phyloP scores from a whole-genome alignment of 2,329 filamentous ascomycete species.

The Phaeosphaeriaceae sp. region DNA sequence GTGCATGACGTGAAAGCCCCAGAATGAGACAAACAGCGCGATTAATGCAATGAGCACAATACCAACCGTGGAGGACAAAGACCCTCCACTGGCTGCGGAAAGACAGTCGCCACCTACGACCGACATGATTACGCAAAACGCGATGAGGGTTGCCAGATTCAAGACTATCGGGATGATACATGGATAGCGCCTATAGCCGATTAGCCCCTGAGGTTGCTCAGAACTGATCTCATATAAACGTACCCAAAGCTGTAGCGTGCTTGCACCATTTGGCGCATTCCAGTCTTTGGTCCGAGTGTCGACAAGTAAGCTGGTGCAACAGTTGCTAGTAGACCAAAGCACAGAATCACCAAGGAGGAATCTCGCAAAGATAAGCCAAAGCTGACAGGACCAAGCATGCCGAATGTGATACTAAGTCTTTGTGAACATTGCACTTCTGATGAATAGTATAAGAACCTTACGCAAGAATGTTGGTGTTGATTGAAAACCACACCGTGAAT shows the following conservation, averaged over 20 bases:
- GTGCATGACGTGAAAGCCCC: neutral
- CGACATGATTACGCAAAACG: neutral
- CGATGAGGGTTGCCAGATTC: neutral
- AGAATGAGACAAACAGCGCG: neutral
- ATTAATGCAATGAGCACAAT: neutral
- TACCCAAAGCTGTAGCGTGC: neutral
- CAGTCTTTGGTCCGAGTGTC: neutral
- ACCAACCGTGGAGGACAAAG: neutral
- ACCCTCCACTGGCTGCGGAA: neutral
- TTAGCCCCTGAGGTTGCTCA: too few relatives aligned
- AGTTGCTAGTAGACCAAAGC: neutral
- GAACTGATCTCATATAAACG: too few relatives aligned
- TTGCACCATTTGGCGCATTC: neutral
- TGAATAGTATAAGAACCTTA: neutral
- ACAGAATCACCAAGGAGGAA: neutral
- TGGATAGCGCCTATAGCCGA: neutral
- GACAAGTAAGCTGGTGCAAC: neutral
- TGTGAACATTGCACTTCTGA: neutral
- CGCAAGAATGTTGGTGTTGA: neutral
- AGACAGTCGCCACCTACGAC: neutral
- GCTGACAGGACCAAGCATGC: neutral
- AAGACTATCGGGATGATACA: neutral
- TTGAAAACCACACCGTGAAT: neutral
- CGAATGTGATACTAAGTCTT: neutral
- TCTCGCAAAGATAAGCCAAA: neutral